A percentile compares a stretch with the other conserved stretches of the same genome.
phyloP scores from a whole-genome alignment of 1,284 basidiomycete genomes.

The Sphaerobolus stellatus region DNA sequence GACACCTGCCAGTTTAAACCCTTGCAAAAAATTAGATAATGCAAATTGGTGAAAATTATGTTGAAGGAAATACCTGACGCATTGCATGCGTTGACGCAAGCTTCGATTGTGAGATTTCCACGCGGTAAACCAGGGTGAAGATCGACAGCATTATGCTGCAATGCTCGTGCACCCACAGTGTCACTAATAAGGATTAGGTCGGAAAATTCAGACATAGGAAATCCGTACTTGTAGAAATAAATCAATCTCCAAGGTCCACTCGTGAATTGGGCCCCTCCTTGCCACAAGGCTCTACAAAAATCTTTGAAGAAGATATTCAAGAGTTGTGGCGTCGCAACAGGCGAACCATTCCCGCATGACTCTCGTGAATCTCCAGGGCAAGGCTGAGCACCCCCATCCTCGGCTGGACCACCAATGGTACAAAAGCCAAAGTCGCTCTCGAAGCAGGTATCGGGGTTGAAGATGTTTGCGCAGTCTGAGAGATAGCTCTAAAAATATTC shows the following conservation, averaged over 20 bases:
- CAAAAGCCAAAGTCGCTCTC: background rate
- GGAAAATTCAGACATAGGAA: background rate
- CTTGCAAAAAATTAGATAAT: background rate
- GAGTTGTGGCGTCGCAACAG: background rate
- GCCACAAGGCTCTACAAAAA: background rate
- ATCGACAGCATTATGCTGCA: conserved; percentile 2
- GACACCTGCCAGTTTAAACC: conserved; percentile 3
- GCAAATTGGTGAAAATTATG: background rate
- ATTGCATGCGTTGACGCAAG: background rate
- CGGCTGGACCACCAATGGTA: background rate
- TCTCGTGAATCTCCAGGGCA: background rate
- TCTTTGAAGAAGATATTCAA: background rate
- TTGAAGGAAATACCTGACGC: background rate
- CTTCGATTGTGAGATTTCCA: background rate
- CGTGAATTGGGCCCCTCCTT: background rate
- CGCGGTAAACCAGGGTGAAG: background rate
- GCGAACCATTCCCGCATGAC: background rate
- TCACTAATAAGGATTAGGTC: background rate
- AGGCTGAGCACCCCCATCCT: too few species aligned
- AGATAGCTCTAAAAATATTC: background rate
- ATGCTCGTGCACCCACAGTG: background rate
- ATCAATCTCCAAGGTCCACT: conserved; percentile 1
- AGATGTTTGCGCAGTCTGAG: background rate
- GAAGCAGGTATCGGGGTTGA: background rate
- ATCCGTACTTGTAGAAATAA: background rate